Conservation (phyloP, 129 eudicot species). For the Centaurea solstitialis region DNA sequence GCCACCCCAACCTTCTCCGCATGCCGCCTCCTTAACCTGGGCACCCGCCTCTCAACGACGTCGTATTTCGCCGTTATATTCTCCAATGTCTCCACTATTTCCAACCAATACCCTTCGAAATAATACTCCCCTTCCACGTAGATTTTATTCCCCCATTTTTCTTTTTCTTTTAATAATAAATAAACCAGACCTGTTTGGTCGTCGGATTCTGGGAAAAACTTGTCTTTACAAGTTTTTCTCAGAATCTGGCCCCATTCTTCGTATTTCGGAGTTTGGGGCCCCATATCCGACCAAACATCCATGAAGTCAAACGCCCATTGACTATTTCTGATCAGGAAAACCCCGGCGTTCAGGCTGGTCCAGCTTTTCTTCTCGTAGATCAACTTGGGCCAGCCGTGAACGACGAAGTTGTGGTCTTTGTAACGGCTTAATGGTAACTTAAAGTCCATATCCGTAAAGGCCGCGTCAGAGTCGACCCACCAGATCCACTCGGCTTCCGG, state of each 20-base stretch:
- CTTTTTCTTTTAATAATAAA: conserved; percentile 53
- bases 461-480: conserved; percentile 98
- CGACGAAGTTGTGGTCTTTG: conserved; percentile 51
- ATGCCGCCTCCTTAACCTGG: conserved; percentile 60
- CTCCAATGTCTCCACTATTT: conserved; percentile 56
- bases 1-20: conserved; percentile 66
- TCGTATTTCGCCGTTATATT: conserved; percentile 43
- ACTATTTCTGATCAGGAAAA: conserved; percentile 69
- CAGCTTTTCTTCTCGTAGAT: conserved; percentile 66
- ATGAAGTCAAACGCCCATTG: conserved; percentile 91
- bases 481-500: conserved; percentile 97
- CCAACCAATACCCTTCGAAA: conserved; percentile 92
- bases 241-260: conserved; percentile 67
- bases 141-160: conserved; percentile 69
- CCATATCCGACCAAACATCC: conserved; percentile 83
- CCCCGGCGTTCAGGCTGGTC: conserved; percentile 89
- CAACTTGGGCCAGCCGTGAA: conserved; percentile 70
- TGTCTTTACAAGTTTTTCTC: conserved; percentile 52
- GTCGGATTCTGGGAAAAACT: conserved; percentile 62
- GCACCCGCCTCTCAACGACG: conserved; percentile 44
- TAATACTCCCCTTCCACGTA: conserved; percentile 74
- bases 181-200: conserved; percentile 85
- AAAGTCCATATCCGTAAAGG: conserved; percentile 76
- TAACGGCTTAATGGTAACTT: conserved; percentile 58
- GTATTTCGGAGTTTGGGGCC: conserved; percentile 67